phyloP scores from a whole-genome alignment of 2,329 filamentous ascomycete genomes.

The Erysiphe neolycopersici region DNA sequence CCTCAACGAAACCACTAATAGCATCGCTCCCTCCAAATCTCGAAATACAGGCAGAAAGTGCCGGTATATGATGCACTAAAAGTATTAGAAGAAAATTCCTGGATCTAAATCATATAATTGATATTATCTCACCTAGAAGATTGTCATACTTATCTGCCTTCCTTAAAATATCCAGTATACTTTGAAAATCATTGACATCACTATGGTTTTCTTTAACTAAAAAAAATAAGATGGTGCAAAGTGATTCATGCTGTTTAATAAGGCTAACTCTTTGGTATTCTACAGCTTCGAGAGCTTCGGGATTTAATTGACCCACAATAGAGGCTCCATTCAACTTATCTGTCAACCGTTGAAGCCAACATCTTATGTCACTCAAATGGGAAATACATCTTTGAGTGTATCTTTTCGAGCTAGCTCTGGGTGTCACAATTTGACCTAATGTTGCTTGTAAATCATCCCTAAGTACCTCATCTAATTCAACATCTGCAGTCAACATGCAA shows the following conservation, averaged over 20 bases:
- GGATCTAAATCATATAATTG: background rate
- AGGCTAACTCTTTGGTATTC: conserved; percentile 60
- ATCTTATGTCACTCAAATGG: conserved; percentile 50
- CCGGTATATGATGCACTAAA: conserved; percentile 54
- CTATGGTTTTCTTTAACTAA: conserved; percentile 53
- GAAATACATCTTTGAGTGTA: conserved; percentile 51
- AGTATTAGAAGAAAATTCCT: background rate
- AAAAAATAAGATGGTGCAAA: conserved; percentile 55
- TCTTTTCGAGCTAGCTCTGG: conserved; percentile 19
- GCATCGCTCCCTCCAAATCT: conserved; percentile 57
- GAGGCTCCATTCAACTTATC: conserved; percentile 53
- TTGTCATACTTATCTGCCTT: conserved; percentile 53
- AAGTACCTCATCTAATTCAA: conserved; percentile 16
- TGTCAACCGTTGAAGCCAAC: conserved; percentile 45
- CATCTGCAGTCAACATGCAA: conserved; percentile 26
- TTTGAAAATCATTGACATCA: conserved; percentile 42
- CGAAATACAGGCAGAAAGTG: conserved; percentile 49
- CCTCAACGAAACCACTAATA: conserved; percentile 36
- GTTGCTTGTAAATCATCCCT: conserved; percentile 28
- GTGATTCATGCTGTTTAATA: conserved; percentile 65
- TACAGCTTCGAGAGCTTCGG: conserved; percentile 48
- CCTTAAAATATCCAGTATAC: conserved; percentile 40
- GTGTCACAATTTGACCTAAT: conserved; percentile 23
- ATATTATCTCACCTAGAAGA: conserved; percentile 19
- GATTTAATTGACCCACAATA: conserved; percentile 39